Conservation (phyloP, 345 rosid genomes). For the Rhodomyrtus tomentosa region DNA sequence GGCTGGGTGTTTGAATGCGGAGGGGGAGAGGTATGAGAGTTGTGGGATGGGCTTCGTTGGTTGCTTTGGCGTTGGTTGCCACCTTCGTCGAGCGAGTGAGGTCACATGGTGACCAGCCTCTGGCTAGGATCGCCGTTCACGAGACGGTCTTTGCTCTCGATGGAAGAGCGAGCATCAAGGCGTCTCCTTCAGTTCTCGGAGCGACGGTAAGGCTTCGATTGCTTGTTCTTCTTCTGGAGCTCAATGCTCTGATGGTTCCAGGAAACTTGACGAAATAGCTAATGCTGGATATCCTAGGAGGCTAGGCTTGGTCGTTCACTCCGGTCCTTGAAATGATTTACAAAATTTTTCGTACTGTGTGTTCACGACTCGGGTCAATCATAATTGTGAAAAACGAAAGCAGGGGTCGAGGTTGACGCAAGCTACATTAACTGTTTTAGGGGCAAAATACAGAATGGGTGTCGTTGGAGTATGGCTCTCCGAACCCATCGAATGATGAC, state of each 20-base stretch:
- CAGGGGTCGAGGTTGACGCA: not conserved
- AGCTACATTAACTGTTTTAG: slow-evolving; percentile 17
- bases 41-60: not conserved
- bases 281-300: no score
- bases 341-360: not conserved
- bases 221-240: not conserved
- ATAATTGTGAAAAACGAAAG: not conserved
- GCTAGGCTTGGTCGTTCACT: not conserved
- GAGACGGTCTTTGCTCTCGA: not conserved
- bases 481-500: slow-evolving; percentile 38
- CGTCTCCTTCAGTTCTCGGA: slow-evolving; percentile 52
- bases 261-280: no score
- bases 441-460: slow-evolving; percentile 75
- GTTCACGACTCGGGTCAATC: not conserved
- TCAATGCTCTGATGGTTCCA: not conserved
- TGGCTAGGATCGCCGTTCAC: slow-evolving; percentile 34
- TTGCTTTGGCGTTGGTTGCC: not conserved
- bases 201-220: slow-evolving; percentile 13
- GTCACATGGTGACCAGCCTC: slow-evolving; percentile 40
- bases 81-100: not conserved
- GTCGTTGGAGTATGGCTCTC: slow-evolving; percentile 27
- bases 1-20: not conserved
- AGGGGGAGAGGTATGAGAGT: not conserved
- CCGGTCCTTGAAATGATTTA: not conserved
- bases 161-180: slow-evolving; percentile 2